phyloP scores from a whole-genome alignment of 106 monocot species.

The Phalaenopsis equestris region DNA sequence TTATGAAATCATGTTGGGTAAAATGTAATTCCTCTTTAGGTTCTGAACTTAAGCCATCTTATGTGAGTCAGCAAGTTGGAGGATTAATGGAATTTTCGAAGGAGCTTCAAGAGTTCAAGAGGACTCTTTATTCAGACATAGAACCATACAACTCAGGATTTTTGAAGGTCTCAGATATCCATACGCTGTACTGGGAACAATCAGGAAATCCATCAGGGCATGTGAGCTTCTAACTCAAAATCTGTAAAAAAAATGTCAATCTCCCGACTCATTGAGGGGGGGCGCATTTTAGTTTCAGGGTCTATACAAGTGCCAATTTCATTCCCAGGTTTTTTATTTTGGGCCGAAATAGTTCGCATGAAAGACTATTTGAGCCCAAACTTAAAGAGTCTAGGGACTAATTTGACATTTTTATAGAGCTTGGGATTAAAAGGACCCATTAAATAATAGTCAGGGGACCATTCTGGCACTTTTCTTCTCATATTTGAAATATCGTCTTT shows the following conservation, averaged over 20 bases:
- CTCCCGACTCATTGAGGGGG: too few species aligned
- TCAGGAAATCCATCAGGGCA: constrained; percentile 87
- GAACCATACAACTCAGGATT: constrained; percentile 79
- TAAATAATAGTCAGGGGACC: too few species aligned
- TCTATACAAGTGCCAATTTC: too few species aligned
- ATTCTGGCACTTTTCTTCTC: not conserved
- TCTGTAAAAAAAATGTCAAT: not conserved
- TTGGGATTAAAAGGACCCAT: too few species aligned
- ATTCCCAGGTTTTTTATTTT: too few species aligned
- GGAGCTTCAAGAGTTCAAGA: constrained; percentile 24
- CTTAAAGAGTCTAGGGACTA: too few species aligned
- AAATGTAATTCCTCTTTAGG: not conserved
- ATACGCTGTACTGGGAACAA: constrained; percentile 88
- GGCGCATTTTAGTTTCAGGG: too few species aligned
- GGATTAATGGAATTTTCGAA: constrained; percentile 20
- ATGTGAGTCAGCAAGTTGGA: not conserved
- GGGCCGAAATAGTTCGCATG: too few species aligned
- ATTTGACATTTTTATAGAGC: too few species aligned
- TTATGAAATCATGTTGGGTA: not conserved
- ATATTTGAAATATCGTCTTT: not conserved
- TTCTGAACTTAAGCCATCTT: not conserved
- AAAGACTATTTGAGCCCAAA: too few species aligned
- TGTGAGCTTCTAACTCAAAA: constrained; percentile 31
- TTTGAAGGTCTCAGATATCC: constrained; percentile 77
- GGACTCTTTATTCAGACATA: constrained; percentile 47